Percentiles rank a stretch among this genome's conserved stretches.
These are phyloP conservation scores for Hypomyces perniciosus DNA, from an alignment of 2,329 filamentous ascomycete genomes.

Conservation along the genomic window DNA sequence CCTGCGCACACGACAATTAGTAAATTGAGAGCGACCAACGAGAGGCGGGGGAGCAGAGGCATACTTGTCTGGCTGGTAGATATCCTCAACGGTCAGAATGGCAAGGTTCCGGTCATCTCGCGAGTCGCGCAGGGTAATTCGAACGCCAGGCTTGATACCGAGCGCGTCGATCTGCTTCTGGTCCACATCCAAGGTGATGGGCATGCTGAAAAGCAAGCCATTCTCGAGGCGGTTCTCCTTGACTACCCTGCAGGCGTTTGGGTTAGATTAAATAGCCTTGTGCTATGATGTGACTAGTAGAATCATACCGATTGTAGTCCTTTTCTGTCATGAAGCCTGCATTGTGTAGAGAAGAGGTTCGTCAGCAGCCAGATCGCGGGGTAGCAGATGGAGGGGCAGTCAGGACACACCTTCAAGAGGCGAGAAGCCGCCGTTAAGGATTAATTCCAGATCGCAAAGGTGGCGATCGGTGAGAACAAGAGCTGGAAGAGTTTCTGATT, in stretches of 20 bases:
- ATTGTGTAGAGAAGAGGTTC: slow-evolving; percentile 3
- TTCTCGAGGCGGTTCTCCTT: slow-evolving; percentile 78
- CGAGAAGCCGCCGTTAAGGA: slow-evolving; percentile 96
- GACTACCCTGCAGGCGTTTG: slow-evolving; percentile 61
- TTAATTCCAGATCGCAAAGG: slow-evolving; percentile 94
- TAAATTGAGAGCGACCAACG: background rate
- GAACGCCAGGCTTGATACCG: slow-evolving; percentile 70
- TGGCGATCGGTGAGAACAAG: slow-evolving; percentile 86
- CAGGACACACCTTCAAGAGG: slow-evolving; percentile 77
- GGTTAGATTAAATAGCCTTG: background rate
- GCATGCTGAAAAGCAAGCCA: slow-evolving; percentile 92
- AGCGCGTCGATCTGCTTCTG: slow-evolving; percentile 68
- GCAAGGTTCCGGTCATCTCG: slow-evolving; percentile 94
- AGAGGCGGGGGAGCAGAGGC: slow-evolving; percentile 25
- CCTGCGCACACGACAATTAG: slow-evolving; percentile 40
- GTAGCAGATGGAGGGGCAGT: background rate
- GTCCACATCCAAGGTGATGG: slow-evolving; percentile 85
- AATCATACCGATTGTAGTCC: slow-evolving; percentile 81
- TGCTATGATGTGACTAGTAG: background rate
- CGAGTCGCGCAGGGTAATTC: slow-evolving; percentile 87
- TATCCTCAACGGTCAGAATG: slow-evolving; percentile 90
- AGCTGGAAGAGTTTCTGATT: slow-evolving; percentile 82
- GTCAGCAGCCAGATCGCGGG: slow-evolving; percentile 1
- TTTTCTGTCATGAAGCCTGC: slow-evolving; percentile 93
- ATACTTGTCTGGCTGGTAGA: slow-evolving; percentile 94